Percentiles rank a stretch among this genome's conserved stretches.
Evolutionary conservation across 2,329 filamentous ascomycete species (phyloP).

Genomic region (Cladophialophora immunda): DNA sequence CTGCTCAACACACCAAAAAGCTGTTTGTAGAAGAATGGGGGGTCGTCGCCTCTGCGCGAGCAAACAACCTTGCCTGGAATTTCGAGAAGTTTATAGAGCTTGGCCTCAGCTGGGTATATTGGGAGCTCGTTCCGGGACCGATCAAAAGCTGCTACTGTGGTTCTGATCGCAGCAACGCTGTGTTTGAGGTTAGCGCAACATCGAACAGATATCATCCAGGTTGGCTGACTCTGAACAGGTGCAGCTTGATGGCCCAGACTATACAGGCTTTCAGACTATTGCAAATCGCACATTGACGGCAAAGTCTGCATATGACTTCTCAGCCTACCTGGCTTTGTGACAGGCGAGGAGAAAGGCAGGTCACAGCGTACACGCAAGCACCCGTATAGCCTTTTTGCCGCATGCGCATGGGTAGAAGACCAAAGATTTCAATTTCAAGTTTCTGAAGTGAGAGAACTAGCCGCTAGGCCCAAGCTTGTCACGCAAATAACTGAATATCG

Average conservation of each 20-base stretch:
- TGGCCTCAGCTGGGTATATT: conserved; percentile 16
- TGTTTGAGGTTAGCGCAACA: conserved; percentile 5
- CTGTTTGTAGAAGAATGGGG: conserved; percentile 17
- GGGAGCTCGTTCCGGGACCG: conserved; percentile 11
- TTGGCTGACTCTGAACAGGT: conserved; percentile 5
- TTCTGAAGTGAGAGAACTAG: background rate
- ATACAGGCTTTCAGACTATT: conserved; percentile 16
- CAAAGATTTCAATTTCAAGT: background rate
- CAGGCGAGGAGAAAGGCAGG: background rate
- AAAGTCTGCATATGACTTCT: conserved; percentile 19
- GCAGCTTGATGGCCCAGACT: conserved; percentile 15
- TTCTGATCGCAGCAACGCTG: conserved; percentile 17
- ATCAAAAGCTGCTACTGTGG: conserved; percentile 16
- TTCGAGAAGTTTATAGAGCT: conserved; percentile 19
- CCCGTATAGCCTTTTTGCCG: background rate
- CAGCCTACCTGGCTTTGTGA: conserved; percentile 13
- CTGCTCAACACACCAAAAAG: conserved; percentile 13
- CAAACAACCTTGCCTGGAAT: conserved; percentile 18
- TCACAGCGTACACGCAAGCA: background rate
- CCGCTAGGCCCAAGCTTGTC: background rate
- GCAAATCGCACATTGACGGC: conserved; percentile 15
- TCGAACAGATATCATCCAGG: background rate
- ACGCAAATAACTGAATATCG: background rate
- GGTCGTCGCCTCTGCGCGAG: conserved; percentile 13
- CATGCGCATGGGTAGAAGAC: background rate